Evolutionary conservation across 805 yeast species (phyloP).

Genomic region (Tetrapisispora phaffii): DNA sequence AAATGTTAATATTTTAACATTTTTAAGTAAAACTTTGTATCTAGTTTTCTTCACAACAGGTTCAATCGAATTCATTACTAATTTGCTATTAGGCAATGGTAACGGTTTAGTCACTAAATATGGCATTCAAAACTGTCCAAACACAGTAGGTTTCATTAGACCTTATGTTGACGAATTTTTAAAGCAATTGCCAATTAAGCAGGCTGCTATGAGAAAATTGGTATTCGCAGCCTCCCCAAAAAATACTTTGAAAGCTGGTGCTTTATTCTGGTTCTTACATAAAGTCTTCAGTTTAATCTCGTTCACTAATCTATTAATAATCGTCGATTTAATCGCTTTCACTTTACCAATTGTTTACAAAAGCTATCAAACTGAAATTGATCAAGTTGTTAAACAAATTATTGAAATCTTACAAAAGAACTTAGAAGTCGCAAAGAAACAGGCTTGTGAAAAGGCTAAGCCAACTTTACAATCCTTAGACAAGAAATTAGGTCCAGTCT

Average conservation of each 20-base stretch:
- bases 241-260: constrained; percentile 64
- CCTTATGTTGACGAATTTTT: constrained; percentile 25
- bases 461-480: constrained; percentile 53
- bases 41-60: constrained; percentile 55
- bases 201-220: constrained; percentile 44
- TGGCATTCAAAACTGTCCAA: constrained; percentile 41
- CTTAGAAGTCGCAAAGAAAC: constrained; percentile 34
- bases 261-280: constrained; percentile 52
- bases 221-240: constrained; percentile 62
- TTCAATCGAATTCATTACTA: constrained; percentile 67
- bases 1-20: constrained; percentile 50
- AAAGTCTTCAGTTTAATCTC: constrained; percentile 69
- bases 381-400: constrained; percentile 44
- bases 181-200: constrained; percentile 38
- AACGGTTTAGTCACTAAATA: constrained; percentile 69
- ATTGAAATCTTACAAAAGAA: constrained; percentile 42
- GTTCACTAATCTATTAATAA: constrained; percentile 53
- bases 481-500: constrained; percentile 58
- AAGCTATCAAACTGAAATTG: constrained; percentile 68
- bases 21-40: constrained; percentile 51
- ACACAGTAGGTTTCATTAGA: constrained; percentile 25
- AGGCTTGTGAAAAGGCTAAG: constrained; percentile 46
- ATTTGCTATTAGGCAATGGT: constrained; percentile 63
- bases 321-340: constrained; percentile 53
- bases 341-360: constrained; percentile 67